These are phyloP conservation scores for Dichotomocladium elegans DNA, from an alignment of 371 early-diverging fungal genomes.

Conservation along the genomic window DNA sequence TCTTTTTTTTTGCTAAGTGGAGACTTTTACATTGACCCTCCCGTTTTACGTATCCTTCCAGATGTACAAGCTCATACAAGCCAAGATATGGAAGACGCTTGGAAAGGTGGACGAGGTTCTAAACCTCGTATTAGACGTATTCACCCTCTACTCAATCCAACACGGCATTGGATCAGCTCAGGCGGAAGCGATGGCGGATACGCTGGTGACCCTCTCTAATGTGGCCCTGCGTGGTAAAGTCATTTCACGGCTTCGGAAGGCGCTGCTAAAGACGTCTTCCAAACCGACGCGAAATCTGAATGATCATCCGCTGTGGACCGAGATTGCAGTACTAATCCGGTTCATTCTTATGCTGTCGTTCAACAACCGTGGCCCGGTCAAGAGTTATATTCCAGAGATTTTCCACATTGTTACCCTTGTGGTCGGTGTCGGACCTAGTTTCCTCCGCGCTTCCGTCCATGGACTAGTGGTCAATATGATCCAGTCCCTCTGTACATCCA, in stretches of 20 bases:
- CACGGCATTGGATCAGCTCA: conserved; percentile 77
- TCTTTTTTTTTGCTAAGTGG: not conserved
- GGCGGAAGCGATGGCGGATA: conserved; percentile 85
- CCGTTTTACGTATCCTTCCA: conserved; percentile 6
- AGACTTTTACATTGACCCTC: not conserved
- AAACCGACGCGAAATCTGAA: conserved; percentile 69
- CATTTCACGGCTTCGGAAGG: conserved; percentile 73
- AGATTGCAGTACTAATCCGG: conserved; percentile 83
- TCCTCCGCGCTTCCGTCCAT: conserved; percentile 86
- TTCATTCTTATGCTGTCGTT: conserved; percentile 89
- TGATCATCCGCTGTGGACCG: conserved; percentile 83
- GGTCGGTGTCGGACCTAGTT: conserved; percentile 80
- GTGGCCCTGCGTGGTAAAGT: conserved; percentile 82
- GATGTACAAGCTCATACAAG: conserved; percentile 83
- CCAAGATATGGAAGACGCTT: conserved; percentile 81
- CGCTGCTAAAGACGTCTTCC: conserved; percentile 70
- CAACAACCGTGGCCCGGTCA: conserved; percentile 68
- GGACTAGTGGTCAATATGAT: conserved; percentile 88
- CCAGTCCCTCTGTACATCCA: conserved; percentile 80
- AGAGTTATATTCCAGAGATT: conserved; percentile 85
- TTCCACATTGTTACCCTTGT: conserved; percentile 81
- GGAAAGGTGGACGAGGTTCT: conserved; percentile 79
- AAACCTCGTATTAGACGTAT: conserved; percentile 76
- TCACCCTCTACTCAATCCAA: conserved; percentile 77
- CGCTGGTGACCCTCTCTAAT: conserved; percentile 79